Evolutionary conservation across 352 stramenopile species (phyloP).

Genomic region (Globisporangium cylindrosporum): DNA sequence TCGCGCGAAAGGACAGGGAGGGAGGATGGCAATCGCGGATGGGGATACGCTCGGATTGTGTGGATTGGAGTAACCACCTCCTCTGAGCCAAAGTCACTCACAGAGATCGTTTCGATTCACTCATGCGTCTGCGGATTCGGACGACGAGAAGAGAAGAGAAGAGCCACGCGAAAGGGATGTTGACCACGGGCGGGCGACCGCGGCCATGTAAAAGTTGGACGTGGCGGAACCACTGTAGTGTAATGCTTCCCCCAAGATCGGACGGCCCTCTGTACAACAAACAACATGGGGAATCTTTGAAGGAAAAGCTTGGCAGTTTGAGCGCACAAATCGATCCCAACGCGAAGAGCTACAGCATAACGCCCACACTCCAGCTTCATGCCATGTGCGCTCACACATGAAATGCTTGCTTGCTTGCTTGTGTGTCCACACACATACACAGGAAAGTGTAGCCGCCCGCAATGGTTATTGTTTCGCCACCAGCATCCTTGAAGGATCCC

Average conservation of each 20-base stretch:
- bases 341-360: too few species aligned
- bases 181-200: neutral
- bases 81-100: neutral
- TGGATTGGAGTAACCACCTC: neutral
- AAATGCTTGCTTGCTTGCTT: too few species aligned
- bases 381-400: too few species aligned
- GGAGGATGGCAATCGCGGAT: neutral
- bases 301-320: neutral
- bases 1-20: too few species aligned
- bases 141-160: neutral
- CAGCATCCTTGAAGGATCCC: neutral
- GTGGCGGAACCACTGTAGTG: neutral
- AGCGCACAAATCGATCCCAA: too few species aligned
- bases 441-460: neutral
- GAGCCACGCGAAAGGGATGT: neutral
- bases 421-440: neutral
- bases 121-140: neutral
- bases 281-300: neutral
- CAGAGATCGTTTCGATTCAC: neutral
- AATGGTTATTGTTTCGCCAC: neutral
- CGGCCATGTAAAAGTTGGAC: slow-evolving; percentile 5
- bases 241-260: neutral
- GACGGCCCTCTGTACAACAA: neutral
- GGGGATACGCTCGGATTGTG: too few species aligned
- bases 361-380: too few species aligned